Base-by-base conservation (phyloP, 164 flowering plant species). In the Nymphaea colorata region DNA sequence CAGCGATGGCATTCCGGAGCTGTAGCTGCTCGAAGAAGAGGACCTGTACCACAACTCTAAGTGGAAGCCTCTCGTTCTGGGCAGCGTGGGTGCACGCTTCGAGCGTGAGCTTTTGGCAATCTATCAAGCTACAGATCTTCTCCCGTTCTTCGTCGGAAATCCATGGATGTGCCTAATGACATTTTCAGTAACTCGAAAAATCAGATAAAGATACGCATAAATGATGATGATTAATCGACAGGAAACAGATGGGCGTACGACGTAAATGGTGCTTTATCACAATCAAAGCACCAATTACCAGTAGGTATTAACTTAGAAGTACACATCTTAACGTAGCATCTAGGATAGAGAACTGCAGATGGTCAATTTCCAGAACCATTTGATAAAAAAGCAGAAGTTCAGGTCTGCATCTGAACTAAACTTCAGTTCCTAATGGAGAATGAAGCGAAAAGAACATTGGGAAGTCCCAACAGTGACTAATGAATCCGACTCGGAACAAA, bases 41-140 rank as follows among this genome's bases (percentile, higher is more conserved):
- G 18, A 94, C 98, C 72, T 94, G 99, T 4, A 94, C 96, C 43
- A 92, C 89, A 6, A 89, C 85, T 2, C 97, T 83, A 25, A 94
- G 72, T 0, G 98, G 98, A 6, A 94, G 87, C 16, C 97, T 86
- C 83, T 94, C 98, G 75, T 94, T 94, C 72, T 94, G 96, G 4
- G 98, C 98, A 2, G 99, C 99, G 78, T 94, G 99, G 1, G 96
- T 88, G 87, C 99, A 91, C 17, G 98, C 99, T 66, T 91, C 99
- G 16, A 90, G 64, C 41, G 99, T 90, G 41, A 94, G 89, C 86
- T 90, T 92, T 77, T 87, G 90, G 74, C 86, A 91, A 71, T 90
- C 88, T 84, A 94, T 67, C 62, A 85, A 80, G 42, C 91, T 87
- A 69, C 90, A 80, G 2, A 92, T 79, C 80, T 76, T 90, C 76